Percentiles rank a stretch among this genome's conserved stretches.
These are phyloP conservation scores for Maudiozyma humilis DNA, from an alignment of 1,139 yeast genomes.

Conservation along the genomic window DNA sequence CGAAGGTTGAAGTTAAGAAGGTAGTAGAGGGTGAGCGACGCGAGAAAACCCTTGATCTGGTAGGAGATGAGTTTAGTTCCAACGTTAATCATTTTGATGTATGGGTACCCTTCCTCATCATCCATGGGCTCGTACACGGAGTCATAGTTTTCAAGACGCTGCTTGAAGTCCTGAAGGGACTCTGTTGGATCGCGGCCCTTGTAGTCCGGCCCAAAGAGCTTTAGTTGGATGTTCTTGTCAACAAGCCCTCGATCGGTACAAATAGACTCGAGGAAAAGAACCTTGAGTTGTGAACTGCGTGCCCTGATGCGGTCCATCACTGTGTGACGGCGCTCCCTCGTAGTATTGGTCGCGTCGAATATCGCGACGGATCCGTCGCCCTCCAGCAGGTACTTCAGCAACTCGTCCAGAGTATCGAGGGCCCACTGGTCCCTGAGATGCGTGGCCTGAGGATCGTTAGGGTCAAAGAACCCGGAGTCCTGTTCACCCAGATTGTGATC, in stretches of 20 bases:
- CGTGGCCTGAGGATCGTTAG: conserved; percentile 59
- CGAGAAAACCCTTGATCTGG: conserved; percentile 83
- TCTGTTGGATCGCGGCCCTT: conserved; percentile 71
- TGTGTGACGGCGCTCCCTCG: conserved; percentile 59
- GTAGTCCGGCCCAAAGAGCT: conserved; percentile 91
- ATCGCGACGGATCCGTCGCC: conserved; percentile 91
- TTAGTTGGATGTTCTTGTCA: conserved; percentile 73
- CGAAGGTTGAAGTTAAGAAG: conserved; percentile 80
- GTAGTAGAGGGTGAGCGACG: conserved; percentile 89
- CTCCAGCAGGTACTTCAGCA: conserved; percentile 67
- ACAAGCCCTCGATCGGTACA: conserved; percentile 74
- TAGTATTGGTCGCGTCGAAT: conserved; percentile 91
- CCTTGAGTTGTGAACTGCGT: conserved; percentile 61
- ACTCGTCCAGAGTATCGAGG: conserved; percentile 79
- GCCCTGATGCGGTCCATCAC: conserved; percentile 64
- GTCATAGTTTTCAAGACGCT: conserved; percentile 75
- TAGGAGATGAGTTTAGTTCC: conserved; percentile 90
- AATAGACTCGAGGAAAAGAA: conserved; percentile 75
- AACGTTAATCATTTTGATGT: conserved; percentile 91
- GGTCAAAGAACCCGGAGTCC: conserved; percentile 78
- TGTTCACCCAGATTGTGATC: conserved; percentile 36
- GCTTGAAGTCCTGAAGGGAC: conserved; percentile 76
- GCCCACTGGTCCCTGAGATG: conserved; percentile 89
- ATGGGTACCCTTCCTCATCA: conserved; percentile 70
- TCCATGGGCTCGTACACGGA: conserved; percentile 86